A percentile compares a stretch with the other conserved stretches of the same genome.
These are phyloP conservation scores for Cladosporium cucumerinum DNA, from an alignment of 2,329 filamentous ascomycete species.

Conservation along the genomic window DNA sequence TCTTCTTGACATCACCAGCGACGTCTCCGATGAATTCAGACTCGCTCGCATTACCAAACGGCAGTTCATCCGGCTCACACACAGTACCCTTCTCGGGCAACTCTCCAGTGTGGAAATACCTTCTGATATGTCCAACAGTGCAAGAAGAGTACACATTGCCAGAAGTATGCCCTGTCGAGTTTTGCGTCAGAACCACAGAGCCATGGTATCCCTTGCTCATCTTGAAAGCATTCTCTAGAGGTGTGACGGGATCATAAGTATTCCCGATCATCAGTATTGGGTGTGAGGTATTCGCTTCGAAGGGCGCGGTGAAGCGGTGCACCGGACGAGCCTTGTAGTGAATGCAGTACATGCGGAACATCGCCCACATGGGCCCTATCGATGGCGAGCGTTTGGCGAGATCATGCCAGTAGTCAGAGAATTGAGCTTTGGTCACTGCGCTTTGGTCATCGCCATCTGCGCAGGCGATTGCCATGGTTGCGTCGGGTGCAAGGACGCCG, in stretches of 20 bases:
- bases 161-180: conserved; percentile 32
- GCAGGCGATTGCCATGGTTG: conserved; percentile 38
- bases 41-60: conserved; percentile 20
- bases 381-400: conserved; percentile 36
- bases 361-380: conserved; percentile 39
- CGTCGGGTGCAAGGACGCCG: conserved; percentile 16
- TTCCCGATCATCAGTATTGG: conserved; percentile 34
- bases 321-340: conserved; percentile 37
- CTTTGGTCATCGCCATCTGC: conserved; percentile 39
- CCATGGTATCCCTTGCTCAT: conserved; percentile 36
- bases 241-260: conserved; percentile 36
- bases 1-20: neutral
- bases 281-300: conserved; percentile 27
- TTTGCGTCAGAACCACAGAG: conserved; percentile 32
- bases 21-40: too few species aligned
- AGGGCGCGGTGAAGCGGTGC: conserved; percentile 34
- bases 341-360: conserved; percentile 38
- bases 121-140: conserved; percentile 28
- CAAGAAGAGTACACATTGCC: conserved; percentile 9
- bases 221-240: conserved; percentile 30
- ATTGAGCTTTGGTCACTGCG: conserved; percentile 24
- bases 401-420: conserved; percentile 35
- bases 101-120: conserved; percentile 34
- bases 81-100: conserved; percentile 29
- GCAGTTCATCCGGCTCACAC: conserved; percentile 31